Evolutionary conservation across 768 basidiomycete genomes (phyloP).

Genomic region (Flagelloscypha sp.): DNA sequence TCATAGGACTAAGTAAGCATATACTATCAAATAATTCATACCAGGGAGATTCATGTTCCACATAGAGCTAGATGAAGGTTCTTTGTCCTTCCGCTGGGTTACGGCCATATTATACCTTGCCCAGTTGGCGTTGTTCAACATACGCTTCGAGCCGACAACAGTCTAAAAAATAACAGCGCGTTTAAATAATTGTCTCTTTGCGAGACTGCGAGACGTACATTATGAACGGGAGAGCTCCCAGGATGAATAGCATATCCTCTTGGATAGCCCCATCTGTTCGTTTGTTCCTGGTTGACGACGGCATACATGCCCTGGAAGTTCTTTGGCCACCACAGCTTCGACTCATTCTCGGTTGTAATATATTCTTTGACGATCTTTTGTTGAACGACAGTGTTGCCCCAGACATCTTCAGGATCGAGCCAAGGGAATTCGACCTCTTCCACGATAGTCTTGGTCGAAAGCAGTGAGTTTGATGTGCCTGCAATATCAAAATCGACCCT

Average conservation of each 20-base stretch:
- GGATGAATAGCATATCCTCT: slow-evolving; percentile 58
- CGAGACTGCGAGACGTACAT: slow-evolving; percentile 23
- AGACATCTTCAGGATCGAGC: slow-evolving; percentile 52
- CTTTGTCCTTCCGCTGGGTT: slow-evolving; percentile 50
- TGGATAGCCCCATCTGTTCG: slow-evolving; percentile 49
- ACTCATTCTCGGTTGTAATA: slow-evolving; percentile 44
- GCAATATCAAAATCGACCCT: slow-evolving; percentile 60
- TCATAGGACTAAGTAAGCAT: too few species aligned
- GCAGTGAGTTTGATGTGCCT: slow-evolving; percentile 49
- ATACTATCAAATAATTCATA: too few species aligned
- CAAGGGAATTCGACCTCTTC: slow-evolving; percentile 45
- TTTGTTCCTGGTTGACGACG: slow-evolving; percentile 44
- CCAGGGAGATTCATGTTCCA: slow-evolving; percentile 63
- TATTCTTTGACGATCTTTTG: slow-evolving; percentile 41
- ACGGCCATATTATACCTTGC: slow-evolving; percentile 56
- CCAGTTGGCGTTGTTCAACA: slow-evolving; percentile 58
- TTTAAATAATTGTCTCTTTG: slow-evolving; percentile 1
- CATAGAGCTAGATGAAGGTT: slow-evolving; percentile 46
- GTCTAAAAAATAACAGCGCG: slow-evolving; percentile 26
- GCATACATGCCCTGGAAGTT: slow-evolving; percentile 54
- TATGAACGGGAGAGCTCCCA: slow-evolving; percentile 45
- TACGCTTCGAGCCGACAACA: slow-evolving; percentile 50
- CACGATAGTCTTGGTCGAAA: slow-evolving; percentile 40
- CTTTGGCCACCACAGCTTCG: slow-evolving; percentile 38
- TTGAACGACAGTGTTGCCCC: slow-evolving; percentile 47